Evolutionary conservation across 805 yeast genomes (phyloP).

Genomic region (Ogataea allantospora): DNA sequence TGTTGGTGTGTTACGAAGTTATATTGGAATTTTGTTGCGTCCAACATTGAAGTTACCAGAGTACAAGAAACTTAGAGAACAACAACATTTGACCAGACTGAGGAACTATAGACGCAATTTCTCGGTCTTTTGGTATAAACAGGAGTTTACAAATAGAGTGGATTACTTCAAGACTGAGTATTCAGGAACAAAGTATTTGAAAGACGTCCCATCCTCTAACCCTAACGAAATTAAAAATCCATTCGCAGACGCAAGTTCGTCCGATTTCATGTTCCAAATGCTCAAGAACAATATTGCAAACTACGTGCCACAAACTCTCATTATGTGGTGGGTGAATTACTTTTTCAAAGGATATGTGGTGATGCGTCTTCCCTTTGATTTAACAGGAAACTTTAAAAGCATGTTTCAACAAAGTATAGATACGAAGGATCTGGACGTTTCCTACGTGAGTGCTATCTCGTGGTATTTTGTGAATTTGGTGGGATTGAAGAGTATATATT

Average conservation of each 20-base stretch:
- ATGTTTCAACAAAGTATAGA: slow-evolving; percentile 88
- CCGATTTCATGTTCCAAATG: slow-evolving; percentile 73
- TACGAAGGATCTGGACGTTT: slow-evolving; percentile 80
- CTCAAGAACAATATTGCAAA: slow-evolving; percentile 79
- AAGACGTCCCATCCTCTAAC: slow-evolving; percentile 41
- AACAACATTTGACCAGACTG: slow-evolving; percentile 61
- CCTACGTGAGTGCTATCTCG: slow-evolving; percentile 91
- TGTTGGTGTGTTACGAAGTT: slow-evolving; percentile 76
- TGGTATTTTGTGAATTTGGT: slow-evolving; percentile 91
- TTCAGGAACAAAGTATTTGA: slow-evolving; percentile 48
- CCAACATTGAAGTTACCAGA: slow-evolving; percentile 56
- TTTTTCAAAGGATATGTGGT: slow-evolving; percentile 90
- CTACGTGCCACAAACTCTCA: slow-evolving; percentile 86
- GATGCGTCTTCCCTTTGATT: slow-evolving; percentile 86
- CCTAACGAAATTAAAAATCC: slow-evolving; percentile 51
- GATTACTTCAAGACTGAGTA: slow-evolving; percentile 46
- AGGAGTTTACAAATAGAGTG: slow-evolving; percentile 56
- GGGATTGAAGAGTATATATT: slow-evolving; percentile 78
- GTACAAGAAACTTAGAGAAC: slow-evolving; percentile 53
- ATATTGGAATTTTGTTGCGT: slow-evolving; percentile 58
- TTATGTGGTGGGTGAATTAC: slow-evolving; percentile 95
- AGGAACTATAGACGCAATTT: slow-evolving; percentile 55
- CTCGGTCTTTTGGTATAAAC: slow-evolving; percentile 41
- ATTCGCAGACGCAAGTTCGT: slow-evolving; percentile 64
- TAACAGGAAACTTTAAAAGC: slow-evolving; percentile 84